Base-by-base conservation (phyloP, 805 yeast genomes). In the Myxozyma nipponensis region DNA sequence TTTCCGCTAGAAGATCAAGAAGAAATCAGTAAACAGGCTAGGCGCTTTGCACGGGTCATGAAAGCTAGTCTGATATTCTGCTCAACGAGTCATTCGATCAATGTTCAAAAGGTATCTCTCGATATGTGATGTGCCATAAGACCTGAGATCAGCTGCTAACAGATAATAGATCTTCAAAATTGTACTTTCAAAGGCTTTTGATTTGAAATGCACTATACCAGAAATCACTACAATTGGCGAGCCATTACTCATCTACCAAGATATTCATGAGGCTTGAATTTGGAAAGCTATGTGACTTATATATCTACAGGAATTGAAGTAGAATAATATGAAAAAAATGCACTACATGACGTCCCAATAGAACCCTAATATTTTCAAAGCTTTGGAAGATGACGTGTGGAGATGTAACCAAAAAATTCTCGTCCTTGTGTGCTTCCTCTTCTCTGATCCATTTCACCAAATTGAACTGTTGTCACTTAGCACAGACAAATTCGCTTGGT, bases 61-160 rank as follows among this genome's bases (percentile, higher is more conserved):
- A 83, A 82, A 62, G 85, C 96, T 7, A 75, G 81, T 23, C 74
- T 91, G 47, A 77, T 91, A 4, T 93, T 91, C 68, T 85, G 95
- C 60, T 90, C 97, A 6, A 86, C 98, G 0, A 81, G 89, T 60
- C 91, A 86, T 60, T 87, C 96, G 1, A 86, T 93, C 55, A 93
- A 91, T 60, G 86, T 91, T 21, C 96, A 90, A 65, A 90, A 90
- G 53, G 63, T 58, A 44, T n/a, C n/a, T n/a, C n/a, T n/a, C n/a
- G n/a, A n/a, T n/a, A 9, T 48, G 6, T 5, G n/a, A n/a, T 13
- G 10, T 26, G 7, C 3, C 32, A 2, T 17, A 10, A 21, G n/a
- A 19, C 2, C 23, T 23, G 17, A 4, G 13, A 10, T 4, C 25
- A n/a, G 13, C 19, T 15, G 28, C 46, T 32, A 24, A 30, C 43